Conservation (phyloP, 2,329 filamentous ascomycete genomes). For the Sporothrix humicola region DNA sequence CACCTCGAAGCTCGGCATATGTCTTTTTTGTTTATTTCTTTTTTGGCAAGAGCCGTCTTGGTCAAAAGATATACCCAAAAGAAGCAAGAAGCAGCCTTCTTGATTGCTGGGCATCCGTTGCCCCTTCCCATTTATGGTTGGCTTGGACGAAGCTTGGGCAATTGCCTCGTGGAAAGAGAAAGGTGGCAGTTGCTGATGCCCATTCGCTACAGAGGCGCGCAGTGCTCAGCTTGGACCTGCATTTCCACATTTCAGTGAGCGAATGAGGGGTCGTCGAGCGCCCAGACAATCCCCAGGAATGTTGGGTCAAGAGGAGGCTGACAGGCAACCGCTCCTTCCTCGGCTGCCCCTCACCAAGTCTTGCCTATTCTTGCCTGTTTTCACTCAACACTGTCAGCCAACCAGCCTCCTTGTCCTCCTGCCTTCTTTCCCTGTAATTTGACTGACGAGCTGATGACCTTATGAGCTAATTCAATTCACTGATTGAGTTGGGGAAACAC, state of each 20-base stretch:
- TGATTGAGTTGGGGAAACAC: conserved; percentile 19
- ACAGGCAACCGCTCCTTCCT: conserved; percentile 7
- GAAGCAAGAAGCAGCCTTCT: background rate
- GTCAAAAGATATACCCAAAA: conserved; percentile 3
- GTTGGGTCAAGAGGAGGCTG: no score
- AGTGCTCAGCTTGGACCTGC: background rate
- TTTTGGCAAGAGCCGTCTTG: background rate
- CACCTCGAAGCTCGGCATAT: background rate
- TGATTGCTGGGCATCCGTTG: background rate
- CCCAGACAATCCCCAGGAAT: no score
- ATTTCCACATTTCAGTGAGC: background rate
- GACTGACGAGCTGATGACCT: background rate
- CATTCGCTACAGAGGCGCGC: background rate
- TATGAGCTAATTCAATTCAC: no score
- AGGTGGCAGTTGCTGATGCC: background rate
- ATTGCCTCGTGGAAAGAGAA: background rate
- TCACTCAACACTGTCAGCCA: no score
- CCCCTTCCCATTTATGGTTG: background rate
- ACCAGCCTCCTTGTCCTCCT: no score
- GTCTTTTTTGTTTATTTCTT: background rate
- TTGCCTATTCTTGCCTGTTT: background rate
- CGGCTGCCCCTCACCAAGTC: background rate
- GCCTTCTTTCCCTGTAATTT: conserved; percentile 2
- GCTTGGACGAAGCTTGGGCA: background rate
- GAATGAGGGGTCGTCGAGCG: conserved; percentile 14